These are phyloP conservation scores for Pseudogymnoascus sp. DNA, from an alignment of 2,329 filamentous ascomycete species.

Conservation along the genomic window DNA sequence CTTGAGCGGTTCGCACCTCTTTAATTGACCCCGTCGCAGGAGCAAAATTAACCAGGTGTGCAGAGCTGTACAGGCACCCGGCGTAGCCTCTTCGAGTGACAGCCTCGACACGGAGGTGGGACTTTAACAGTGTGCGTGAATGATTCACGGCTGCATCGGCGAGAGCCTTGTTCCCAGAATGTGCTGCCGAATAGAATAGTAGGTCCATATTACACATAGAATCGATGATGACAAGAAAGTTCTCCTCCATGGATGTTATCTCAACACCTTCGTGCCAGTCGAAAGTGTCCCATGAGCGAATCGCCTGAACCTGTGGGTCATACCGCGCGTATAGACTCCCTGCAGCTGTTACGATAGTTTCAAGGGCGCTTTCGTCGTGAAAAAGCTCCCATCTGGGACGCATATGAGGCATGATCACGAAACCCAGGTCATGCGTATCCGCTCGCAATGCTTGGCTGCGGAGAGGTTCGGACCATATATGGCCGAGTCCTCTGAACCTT, in stretches of 20 bases:
- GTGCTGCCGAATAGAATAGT: neutral
- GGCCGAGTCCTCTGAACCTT: constrained; percentile 12
- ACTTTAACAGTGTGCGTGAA: no score
- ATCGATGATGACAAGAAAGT: constrained; percentile 29
- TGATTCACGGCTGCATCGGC: no score
- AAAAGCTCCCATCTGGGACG: constrained; percentile 25
- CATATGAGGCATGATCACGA: constrained; percentile 38
- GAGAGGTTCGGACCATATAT: constrained; percentile 15
- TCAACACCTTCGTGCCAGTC: no score
- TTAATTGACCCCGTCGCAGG: constrained; percentile 29
- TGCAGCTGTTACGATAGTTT: constrained; percentile 22
- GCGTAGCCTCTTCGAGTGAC: neutral
- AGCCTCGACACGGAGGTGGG: neutral
- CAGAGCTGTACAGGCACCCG: neutral
- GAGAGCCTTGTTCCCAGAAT: neutral
- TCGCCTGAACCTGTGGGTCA: constrained; percentile 14
- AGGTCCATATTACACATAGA: constrained; percentile 25
- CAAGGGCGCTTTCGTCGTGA: constrained; percentile 13
- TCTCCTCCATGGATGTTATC: constrained; percentile 14
- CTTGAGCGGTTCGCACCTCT: constrained; percentile 27
- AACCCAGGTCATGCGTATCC: constrained; percentile 40
- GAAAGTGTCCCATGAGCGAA: constrained; percentile 34
- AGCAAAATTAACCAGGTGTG: constrained; percentile 36
- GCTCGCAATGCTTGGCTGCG: constrained; percentile 16
- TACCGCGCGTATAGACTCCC: constrained; percentile 18